Percentiles rank a stretch among this genome's conserved stretches.
These are phyloP conservation scores for Boeremia exigua DNA, from an alignment of 2,329 filamentous ascomycete species.

Conservation along the genomic window DNA sequence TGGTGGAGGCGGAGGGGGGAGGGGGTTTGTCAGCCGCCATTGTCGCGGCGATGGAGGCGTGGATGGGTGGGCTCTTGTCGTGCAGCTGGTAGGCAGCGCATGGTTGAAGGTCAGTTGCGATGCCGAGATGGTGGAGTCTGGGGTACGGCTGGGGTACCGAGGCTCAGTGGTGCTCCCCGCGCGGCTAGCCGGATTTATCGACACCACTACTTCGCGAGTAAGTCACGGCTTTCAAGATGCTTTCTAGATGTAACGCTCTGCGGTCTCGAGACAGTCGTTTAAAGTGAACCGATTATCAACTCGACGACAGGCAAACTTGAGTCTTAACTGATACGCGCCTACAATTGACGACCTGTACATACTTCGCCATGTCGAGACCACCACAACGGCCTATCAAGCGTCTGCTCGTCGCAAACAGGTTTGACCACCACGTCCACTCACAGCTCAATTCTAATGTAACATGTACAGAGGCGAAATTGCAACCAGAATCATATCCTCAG, in stretches of 20 bases:
- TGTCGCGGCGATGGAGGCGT: neutral
- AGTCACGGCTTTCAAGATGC: neutral
- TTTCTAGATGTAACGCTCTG: too few species aligned
- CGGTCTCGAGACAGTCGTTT: too few species aligned
- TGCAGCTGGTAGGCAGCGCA: too few species aligned
- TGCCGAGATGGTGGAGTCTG: too few species aligned
- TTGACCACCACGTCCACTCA: neutral
- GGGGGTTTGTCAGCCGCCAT: constrained; percentile 33
- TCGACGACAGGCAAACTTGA: neutral
- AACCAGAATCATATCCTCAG: constrained; percentile 64
- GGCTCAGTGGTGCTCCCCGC: constrained; percentile 33
- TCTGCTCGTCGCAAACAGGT: constrained; percentile 63
- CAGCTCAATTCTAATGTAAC: neutral
- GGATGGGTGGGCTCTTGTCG: neutral
- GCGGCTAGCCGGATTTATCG: constrained; percentile 19
- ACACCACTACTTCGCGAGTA: neutral
- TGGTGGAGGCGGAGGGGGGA: constrained; percentile 24
- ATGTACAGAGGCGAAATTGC: constrained; percentile 66
- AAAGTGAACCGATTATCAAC: neutral
- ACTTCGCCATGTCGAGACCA: constrained; percentile 29
- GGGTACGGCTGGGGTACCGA: constrained; percentile 33
- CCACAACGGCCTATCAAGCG: constrained; percentile 52
- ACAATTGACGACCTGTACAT: neutral
- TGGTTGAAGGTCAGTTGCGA: too few species aligned
- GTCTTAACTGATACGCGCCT: neutral